Base-by-base conservation (phyloP, 768 basidiomycete species). In the Mycena olivaceomarginata region DNA sequence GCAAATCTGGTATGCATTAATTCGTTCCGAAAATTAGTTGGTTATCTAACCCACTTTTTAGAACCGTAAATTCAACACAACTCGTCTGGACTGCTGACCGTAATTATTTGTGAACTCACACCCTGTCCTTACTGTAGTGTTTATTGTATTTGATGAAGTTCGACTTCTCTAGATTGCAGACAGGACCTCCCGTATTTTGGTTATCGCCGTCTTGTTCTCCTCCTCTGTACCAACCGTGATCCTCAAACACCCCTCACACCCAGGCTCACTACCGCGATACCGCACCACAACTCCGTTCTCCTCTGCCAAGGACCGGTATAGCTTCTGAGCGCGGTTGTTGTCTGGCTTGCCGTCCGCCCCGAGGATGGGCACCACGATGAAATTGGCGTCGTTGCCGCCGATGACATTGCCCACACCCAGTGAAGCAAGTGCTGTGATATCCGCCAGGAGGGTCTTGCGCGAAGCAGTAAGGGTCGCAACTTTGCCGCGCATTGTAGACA, bases 331-430 rank as follows among this genome's bases (percentile, higher is more conserved):
- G 18, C 95, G 90, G 25, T 67, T 83, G 76, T 91, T 96, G 83
- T 95, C 93, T 0, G 91, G 90, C 68, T 84, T 81, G 40, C 85
- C 83, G 16, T 85, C 85, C 40, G 85, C 87, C 57, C 89, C 89
- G 12, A 96, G 86, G 31, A 99, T 89, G 15, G 96, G 96, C 0
- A 96, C 90, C 81, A 99, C 63, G 45, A 99, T 83, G 82, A 99
- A 99, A 84, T 99, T 99, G 20, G 97, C 97, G 82, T 97, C 88
- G 83, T 94, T 95, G 0, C 91, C 94, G 0, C 98, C 98, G 39
- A 99, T 92, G 11, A 90, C 87, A 13, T 84, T 53, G 1, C 96
- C 96, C 0, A 97, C 83, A 0, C 94, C 94, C 25, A 94, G 80
- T 15, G 88, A 65, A 0, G 80, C 78, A 12, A 95, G 88, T 8